These are phyloP conservation scores for Chloromonas sp. DNA, from an alignment of 163 green algal genomes.

Conservation along the genomic window DNA sequence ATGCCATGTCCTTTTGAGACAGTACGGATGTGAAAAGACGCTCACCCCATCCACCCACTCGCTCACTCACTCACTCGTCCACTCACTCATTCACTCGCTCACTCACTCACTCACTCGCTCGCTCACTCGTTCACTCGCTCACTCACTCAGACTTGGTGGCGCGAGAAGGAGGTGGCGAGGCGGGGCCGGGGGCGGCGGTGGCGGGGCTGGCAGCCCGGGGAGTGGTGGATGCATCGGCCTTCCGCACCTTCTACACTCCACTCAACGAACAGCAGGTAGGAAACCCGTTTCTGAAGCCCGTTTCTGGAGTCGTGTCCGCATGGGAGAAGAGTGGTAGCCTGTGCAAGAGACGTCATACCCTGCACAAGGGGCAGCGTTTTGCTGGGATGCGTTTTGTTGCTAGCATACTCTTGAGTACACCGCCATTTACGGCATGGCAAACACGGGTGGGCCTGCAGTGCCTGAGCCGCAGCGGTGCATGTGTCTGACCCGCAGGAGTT, in stretches of 20 bases:
- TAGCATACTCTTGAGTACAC: not conserved
- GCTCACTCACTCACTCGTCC: too few species aligned
- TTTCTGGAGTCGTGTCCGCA: not conserved
- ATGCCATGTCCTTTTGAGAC: too few species aligned
- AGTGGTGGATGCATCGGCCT: conserved; percentile 66
- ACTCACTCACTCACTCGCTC: too few species aligned
- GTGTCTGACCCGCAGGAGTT: conserved; percentile 52
- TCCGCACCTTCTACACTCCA: conserved; percentile 75
- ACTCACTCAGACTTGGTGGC: not conserved
- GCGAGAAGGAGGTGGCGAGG: not conserved
- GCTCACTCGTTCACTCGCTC: too few species aligned
- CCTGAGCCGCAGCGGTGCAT: not conserved
- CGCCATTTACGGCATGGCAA: not conserved
- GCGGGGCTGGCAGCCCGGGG: conserved; percentile 6
- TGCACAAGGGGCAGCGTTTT: not conserved
- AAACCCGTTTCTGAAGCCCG: not conserved
- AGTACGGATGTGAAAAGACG: too few species aligned
- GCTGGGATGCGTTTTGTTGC: not conserved
- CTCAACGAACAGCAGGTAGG: conserved; percentile 60
- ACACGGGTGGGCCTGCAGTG: not conserved
- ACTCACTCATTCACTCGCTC: too few species aligned
- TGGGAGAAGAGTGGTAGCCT: not conserved
- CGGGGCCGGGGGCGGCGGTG: not conserved
- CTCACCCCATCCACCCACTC: too few species aligned
- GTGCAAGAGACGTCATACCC: not conserved